phyloP scores from a whole-genome alignment of 352 stramenopile genomes.

The Phytophthora meadii region DNA sequence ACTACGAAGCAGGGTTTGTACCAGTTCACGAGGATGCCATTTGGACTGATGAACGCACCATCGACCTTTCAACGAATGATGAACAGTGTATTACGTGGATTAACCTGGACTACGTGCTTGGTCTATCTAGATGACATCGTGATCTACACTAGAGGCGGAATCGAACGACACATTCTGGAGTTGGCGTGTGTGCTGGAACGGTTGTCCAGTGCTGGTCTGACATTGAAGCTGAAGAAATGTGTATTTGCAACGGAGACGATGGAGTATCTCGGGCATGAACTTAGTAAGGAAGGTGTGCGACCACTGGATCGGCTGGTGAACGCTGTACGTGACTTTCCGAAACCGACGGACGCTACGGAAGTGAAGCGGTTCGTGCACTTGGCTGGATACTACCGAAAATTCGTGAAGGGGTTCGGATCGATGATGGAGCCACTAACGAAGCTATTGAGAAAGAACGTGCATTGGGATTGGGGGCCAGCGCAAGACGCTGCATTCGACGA shows the following conservation, averaged over 20 bases:
- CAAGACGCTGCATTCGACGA: not conserved
- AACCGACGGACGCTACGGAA: not conserved
- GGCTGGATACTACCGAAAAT: not conserved
- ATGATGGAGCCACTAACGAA: not conserved
- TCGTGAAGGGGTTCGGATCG: not conserved
- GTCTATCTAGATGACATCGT: not conserved
- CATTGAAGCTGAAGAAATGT: constrained; percentile 3
- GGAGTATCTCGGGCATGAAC: not conserved
- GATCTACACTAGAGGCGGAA: not conserved
- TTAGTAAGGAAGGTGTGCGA: not conserved
- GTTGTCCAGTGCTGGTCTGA: not conserved
- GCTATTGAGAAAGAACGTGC: not conserved
- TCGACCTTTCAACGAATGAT: constrained; percentile 1
- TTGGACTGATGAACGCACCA: not conserved
- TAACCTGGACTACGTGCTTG: not conserved
- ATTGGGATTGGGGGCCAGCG: not conserved
- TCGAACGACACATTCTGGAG: not conserved
- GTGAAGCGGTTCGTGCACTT: not conserved
- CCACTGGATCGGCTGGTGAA: not conserved
- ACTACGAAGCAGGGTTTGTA: not conserved
- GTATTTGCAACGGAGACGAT: not conserved
- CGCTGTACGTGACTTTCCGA: not conserved
- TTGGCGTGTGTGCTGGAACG: not conserved
- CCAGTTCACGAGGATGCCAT: not conserved
- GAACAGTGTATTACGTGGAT: not conserved